Percentiles rank a stretch among this genome's conserved stretches.
Conservation (phyloP, 1,284 basidiomycete species). For the Ganoderma meredithae region DNA sequence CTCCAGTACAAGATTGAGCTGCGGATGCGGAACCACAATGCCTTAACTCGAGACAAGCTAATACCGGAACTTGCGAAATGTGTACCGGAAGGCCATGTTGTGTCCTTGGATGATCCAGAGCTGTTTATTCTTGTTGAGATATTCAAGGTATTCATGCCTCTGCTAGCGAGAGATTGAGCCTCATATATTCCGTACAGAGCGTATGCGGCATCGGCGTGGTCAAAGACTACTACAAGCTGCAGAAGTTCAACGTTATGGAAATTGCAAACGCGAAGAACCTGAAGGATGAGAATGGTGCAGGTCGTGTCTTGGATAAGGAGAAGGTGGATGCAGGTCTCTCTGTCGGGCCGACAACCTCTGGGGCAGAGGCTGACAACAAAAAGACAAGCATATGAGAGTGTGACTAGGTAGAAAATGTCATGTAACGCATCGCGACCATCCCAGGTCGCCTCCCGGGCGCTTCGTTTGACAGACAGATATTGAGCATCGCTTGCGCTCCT, state of each 20-base stretch:
- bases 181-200: slow-evolving; percentile 51
- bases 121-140: slow-evolving; percentile 80
- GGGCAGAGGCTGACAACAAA: neutral
- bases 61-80: slow-evolving; percentile 74
- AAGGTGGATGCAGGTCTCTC: neutral
- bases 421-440: neutral
- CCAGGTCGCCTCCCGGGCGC: neutral
- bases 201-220: slow-evolving; percentile 78
- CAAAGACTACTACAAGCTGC: slow-evolving; percentile 69
- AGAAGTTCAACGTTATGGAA: slow-evolving; percentile 80
- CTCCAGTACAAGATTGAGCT: slow-evolving; percentile 81
- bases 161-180: neutral
- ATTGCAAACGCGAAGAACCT: slow-evolving; percentile 53
- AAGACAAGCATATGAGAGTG: neutral
- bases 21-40: slow-evolving; percentile 75
- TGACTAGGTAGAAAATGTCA: neutral
- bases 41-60: slow-evolving; percentile 60
- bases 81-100: slow-evolving; percentile 69
- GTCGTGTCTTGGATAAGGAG: slow-evolving; percentile 27
- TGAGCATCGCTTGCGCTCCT: too few relatives aligned
- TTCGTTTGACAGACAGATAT: neutral
- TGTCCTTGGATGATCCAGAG: slow-evolving; percentile 71
- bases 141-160: slow-evolving; percentile 68
- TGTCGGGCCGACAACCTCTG: neutral
- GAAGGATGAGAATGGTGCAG: slow-evolving; percentile 34